phyloP scores from a whole-genome alignment of 345 rosid species.

The Nephelium lappaceum region DNA sequence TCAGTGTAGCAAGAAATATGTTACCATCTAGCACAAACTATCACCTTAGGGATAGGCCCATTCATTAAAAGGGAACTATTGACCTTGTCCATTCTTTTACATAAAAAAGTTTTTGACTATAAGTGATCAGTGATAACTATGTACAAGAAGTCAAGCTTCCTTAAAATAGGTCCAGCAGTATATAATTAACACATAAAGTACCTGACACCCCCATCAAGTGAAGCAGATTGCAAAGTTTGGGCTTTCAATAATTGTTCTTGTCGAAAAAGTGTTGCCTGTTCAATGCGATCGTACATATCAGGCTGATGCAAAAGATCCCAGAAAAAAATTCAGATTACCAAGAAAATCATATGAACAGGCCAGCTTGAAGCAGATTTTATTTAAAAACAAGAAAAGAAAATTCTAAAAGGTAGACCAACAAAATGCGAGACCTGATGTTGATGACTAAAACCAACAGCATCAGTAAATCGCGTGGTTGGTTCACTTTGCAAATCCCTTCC shows the following conservation, averaged over 20 bases:
- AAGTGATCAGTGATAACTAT: constrained; percentile 1
- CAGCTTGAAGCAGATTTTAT: constrained; percentile 3
- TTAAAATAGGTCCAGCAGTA: constrained; percentile 9
- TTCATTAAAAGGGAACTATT: constrained; percentile 29
- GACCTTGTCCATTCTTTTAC: constrained; percentile 29
- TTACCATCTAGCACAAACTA: constrained; percentile 40
- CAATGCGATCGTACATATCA: constrained; percentile 73
- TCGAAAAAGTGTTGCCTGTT: constrained; percentile 76
- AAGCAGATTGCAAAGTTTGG: constrained; percentile 66
- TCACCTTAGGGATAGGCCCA: constrained; percentile 21
- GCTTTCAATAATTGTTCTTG: constrained; percentile 83
- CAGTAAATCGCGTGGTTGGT: constrained; percentile 64
- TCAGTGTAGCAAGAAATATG: constrained; percentile 56
- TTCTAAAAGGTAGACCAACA: constrained; percentile 7
- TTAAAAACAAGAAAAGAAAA: neutral
- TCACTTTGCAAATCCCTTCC: constrained; percentile 84
- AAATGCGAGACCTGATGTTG: constrained; percentile 67
- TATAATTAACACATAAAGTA: constrained; percentile 38
- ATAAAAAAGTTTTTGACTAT: neutral
- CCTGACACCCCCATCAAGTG: constrained; percentile 81
- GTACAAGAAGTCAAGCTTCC: constrained; percentile 20
- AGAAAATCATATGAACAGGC: neutral
- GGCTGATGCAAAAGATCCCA: constrained; percentile 45
- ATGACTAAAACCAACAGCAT: constrained; percentile 68
- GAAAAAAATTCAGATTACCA: constrained; percentile 11